Conservation (phyloP, 805 yeast species). For the Metschnikowia picachoensis region DNA sequence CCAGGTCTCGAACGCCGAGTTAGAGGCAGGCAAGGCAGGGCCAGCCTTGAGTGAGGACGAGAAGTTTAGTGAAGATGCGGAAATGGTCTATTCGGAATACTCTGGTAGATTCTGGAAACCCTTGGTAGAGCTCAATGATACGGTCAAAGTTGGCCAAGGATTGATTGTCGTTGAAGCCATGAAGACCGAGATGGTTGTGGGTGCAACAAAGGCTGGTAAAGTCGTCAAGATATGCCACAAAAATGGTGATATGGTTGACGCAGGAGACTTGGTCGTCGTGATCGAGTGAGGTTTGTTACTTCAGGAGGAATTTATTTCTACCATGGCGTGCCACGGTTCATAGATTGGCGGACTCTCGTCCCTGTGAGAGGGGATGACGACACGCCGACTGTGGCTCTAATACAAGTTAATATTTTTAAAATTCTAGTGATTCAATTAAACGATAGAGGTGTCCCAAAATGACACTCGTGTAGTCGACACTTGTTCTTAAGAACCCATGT, state of each 20-base stretch:
- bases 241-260: conserved; percentile 95
- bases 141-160: conserved; percentile 69
- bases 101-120: conserved; percentile 98
- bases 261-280: conserved; percentile 93
- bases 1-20: conserved; percentile 74
- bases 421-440: too few species aligned
- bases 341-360: neutral
- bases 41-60: conserved; percentile 44
- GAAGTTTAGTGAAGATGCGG: conserved; percentile 72
- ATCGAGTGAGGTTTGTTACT: conserved; percentile 35
- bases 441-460: too few species aligned
- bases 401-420: too few species aligned
- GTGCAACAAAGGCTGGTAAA: conserved; percentile 65
- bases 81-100: conserved; percentile 84
- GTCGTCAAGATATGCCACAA: conserved; percentile 69
- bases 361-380: conserved; percentile 16
- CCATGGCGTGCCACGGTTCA: too few species aligned
- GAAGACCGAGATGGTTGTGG: conserved; percentile 96
- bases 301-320: neutral
- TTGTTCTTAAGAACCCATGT: too few species aligned
- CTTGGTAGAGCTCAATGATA: conserved; percentile 73
- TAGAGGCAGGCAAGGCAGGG: conserved; percentile 48
- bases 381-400: neutral
- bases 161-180: conserved; percentile 92
- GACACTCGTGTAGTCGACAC: too few species aligned